Evolutionary conservation across 1,284 basidiomycete species (phyloP), one percentile per base, ranked within the genome.

Genomic region (Thecaphora frezii): DNA sequence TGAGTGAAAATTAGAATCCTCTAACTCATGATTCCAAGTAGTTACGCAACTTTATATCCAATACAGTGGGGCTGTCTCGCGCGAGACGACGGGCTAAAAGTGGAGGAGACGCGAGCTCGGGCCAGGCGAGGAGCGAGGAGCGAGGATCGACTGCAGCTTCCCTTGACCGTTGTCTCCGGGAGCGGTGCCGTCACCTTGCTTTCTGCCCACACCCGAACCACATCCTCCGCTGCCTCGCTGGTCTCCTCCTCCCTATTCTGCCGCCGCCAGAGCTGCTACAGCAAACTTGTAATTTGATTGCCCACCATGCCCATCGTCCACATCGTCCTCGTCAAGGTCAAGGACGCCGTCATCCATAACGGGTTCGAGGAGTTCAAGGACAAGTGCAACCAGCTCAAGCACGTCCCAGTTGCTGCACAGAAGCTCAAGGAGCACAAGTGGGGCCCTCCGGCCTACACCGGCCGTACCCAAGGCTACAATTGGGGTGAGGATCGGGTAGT

Each of bases 251-350:
- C 33, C 33, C 33, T 36, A 10, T 36, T 36, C n/a, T n/a, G n/a
- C 18, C 10, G 10, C 18, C 33, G 18, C 10, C 33, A 36, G 10
- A 36, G 10, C 33, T 10, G 18, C 33, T 36, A 10, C 33, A 25
- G 43, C 33, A 36, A 18, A 10, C 33, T 18, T 10, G 33, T 10
- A 36, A 36, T 10, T 10, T 36, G 33, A 36, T 28, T 13, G 33
- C 33, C 24, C 48, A 61, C 41, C 22, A 74, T 72, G 67, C 45
- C 60, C 26, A 53, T 61, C 55, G 48, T 72, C 37, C 71, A 74
- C 55, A 70, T 74, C 42, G 69, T 74, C 10, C 62, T 74, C 37
- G 67, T 74, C 55, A 63, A 74, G 53, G 67, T 74, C 57, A 74
- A 74, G 68, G 39, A 55, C 43, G 37, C 64, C 25, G 71, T 74